Conservation (phyloP, 441 rosid genomes). For the Pelargonium myrrhifolium region DNA sequence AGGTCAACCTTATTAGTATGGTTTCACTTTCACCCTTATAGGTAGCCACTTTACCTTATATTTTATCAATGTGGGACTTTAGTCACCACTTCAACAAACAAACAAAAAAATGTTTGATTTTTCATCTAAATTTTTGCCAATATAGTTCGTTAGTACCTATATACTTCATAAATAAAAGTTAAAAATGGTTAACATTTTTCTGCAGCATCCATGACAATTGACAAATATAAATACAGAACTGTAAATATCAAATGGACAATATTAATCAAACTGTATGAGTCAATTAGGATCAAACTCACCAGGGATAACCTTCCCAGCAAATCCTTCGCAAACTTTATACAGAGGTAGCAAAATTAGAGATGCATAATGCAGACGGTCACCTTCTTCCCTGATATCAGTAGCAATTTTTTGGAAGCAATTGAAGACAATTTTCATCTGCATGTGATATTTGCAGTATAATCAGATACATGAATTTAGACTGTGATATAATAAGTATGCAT, state of each 20-base stretch:
- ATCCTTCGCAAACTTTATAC: slow-evolving; percentile 88
- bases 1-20: too few relatives aligned
- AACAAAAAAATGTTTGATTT: too few relatives aligned
- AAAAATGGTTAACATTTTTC: too few relatives aligned
- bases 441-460: slow-evolving; percentile 15
- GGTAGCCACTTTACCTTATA: too few relatives aligned
- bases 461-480: slow-evolving; percentile 6
- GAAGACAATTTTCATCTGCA: slow-evolving; percentile 71
- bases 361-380: slow-evolving; percentile 42
- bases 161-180: too few relatives aligned
- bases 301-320: slow-evolving; percentile 58
- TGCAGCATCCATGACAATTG: too few relatives aligned
- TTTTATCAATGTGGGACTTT: too few relatives aligned
- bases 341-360: slow-evolving; percentile 56
- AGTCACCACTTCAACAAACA: too few relatives aligned
- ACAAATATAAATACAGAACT: neutral
- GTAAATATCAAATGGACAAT: neutral
- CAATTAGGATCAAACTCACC: slow-evolving; percentile 36
- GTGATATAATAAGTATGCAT: too few relatives aligned
- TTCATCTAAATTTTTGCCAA: too few relatives aligned
- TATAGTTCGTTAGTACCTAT: too few relatives aligned
- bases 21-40: too few relatives aligned
- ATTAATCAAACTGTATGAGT: neutral
- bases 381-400: slow-evolving; percentile 34
- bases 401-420: slow-evolving; percentile 42